A percentile compares a stretch with the other conserved stretches of the same genome.
Conservation (phyloP, 2,329 filamentous ascomycete genomes). For the Ceratocystis albifundus region DNA sequence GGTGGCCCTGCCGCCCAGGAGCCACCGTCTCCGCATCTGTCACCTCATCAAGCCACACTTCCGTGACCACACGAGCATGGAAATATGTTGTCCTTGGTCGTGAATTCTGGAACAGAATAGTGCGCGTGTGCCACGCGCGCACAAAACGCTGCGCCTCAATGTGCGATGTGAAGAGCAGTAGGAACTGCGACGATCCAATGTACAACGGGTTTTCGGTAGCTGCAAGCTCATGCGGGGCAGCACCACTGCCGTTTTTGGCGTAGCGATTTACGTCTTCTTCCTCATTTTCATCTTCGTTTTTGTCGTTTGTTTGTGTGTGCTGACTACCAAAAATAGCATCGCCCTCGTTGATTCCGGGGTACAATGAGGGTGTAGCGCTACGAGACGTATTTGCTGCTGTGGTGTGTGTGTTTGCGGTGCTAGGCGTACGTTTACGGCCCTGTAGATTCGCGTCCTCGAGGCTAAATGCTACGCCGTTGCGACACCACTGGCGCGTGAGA, state of each 20-base stretch:
- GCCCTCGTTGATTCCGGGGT: conserved; percentile 12
- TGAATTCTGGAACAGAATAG: conserved; percentile 19
- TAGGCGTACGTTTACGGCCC: neutral
- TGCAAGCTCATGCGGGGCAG: neutral
- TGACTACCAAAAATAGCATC: conserved; percentile 13
- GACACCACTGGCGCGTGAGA: conserved; percentile 23
- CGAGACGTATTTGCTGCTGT: neutral
- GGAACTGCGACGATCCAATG: conserved; percentile 16
- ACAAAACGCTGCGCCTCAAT: conserved; percentile 33
- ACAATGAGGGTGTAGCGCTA: neutral
- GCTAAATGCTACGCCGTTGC: conserved; percentile 20
- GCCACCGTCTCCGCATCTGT: neutral
- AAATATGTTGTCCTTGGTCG: conserved; percentile 17
- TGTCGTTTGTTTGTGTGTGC: neutral
- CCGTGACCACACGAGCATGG: conserved; percentile 14
- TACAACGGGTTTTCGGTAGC: conserved; percentile 14
- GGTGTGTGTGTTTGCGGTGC: neutral
- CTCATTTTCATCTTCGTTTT: neutral
- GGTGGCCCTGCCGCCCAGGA: no score
- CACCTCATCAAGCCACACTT: conserved; percentile 18
- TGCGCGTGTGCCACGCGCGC: conserved; percentile 34
- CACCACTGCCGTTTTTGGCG: neutral
- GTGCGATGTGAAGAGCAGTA: conserved; percentile 23
- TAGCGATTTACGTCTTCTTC: neutral
- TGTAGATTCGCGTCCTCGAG: conserved; percentile 21